Base-by-base conservation (phyloP, 129 eudicot species). In the Flaveria linearis region DNA sequence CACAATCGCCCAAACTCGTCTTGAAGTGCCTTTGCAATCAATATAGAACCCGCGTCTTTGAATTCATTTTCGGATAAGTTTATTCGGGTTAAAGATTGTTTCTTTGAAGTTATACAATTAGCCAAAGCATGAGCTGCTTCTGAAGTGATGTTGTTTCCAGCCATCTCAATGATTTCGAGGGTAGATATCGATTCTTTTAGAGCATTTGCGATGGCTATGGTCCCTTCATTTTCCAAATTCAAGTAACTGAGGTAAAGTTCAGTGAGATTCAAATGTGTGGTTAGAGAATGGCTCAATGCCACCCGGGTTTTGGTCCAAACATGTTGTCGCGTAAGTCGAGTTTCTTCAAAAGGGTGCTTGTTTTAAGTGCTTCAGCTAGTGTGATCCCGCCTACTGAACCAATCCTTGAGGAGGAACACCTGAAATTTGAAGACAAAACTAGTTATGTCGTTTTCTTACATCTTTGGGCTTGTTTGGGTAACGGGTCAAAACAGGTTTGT, bases 1-100 rank as follows among this genome's bases (percentile, higher is more conserved):
- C 60, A 68, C 82, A 92, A 68, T 70, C 79, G 63, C 4, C 71
- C 79, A 51, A 79, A 75, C 73, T 78, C 86, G 23, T 68, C 89
- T 62, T 66, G 84, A 15, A 89, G 78, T 2, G 80, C 90, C 72
- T 81, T 80, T 41, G 79, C 73, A 10, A 92, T 86, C 74, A n/a
- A 82, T 20, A 71, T 41, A 11, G 88, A 86, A 68, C 97, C 97
- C 5, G 84, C 86, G 46, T 92, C 97, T 82, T 78, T 80, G 14
- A 92, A 80, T 50, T 92, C 97, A 80, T 92, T 92, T 78, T 92
- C 97, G 1, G 93, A 80, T 76, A 92, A 77, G 79, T 82, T 92
- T 79, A 92, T 64, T 78, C 84, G 85, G 11, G 82, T 73, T 13
- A 92, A 79, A 1, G 79, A 73, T 43, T 42, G 66, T 66, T 79